Conservation (phyloP, 768 basidiomycete genomes). For the Termitomyces sp. region DNA sequence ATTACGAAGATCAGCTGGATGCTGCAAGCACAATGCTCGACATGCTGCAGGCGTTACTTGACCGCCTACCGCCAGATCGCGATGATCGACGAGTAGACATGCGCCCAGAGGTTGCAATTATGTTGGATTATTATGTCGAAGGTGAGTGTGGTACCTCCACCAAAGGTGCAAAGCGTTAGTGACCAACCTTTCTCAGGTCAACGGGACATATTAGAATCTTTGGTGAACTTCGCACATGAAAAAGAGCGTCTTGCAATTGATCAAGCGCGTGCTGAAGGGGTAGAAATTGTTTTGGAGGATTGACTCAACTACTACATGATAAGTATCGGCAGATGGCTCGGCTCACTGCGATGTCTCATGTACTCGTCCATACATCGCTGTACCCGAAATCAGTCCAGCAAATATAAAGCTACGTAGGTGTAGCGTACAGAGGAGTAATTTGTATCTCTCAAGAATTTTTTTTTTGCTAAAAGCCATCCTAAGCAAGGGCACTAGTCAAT, state of each 20-base stretch:
- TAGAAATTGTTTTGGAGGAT: constrained; percentile 49
- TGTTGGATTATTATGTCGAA: constrained; percentile 66
- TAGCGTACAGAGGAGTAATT: neutral
- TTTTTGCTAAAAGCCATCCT: constrained; percentile 33
- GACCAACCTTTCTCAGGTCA: constrained; percentile 38
- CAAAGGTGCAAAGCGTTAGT: neutral
- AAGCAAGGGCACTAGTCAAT: constrained; percentile 29
- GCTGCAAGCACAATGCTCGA: constrained; percentile 58
- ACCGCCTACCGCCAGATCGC: constrained; percentile 37
- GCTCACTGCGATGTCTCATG: neutral
- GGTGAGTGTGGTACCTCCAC: constrained; percentile 30
- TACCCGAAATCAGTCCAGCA: neutral
- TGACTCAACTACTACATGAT: neutral
- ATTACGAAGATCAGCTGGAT: constrained; percentile 63
- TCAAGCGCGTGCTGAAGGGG: constrained; percentile 44
- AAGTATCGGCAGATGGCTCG: too few relatives aligned
- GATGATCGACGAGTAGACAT: constrained; percentile 20
- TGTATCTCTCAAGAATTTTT: neutral
- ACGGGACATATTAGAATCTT: constrained; percentile 46
- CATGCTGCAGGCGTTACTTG: constrained; percentile 54
- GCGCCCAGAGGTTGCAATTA: constrained; percentile 53
- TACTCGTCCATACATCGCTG: neutral
- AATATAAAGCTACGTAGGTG: too few relatives aligned
- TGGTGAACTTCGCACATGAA: constrained; percentile 42
- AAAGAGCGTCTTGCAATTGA: constrained; percentile 45